Evolutionary conservation across 306 rosid species (phyloP).

Genomic region (Gynostemma pentaphyllum): DNA sequence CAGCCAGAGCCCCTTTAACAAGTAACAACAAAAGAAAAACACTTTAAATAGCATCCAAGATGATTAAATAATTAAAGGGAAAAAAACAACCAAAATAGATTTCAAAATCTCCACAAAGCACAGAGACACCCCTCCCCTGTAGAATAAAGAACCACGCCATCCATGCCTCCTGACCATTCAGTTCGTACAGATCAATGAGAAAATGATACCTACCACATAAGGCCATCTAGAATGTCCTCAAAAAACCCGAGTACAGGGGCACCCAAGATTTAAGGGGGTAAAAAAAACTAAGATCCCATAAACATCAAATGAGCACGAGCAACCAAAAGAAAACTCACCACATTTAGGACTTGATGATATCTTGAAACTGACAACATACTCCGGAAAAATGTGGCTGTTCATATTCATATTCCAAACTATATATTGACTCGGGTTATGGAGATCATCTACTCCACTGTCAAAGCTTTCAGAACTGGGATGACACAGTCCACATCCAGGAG

Average conservation of each 20-base stretch:
- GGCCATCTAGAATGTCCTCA: too few relatives aligned
- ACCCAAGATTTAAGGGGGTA: not conserved
- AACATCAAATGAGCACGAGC: not conserved
- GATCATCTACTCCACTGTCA: slow-evolving; percentile 27
- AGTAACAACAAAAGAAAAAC: not conserved
- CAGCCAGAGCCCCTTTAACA: slow-evolving; percentile 6
- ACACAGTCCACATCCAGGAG: slow-evolving; percentile 18
- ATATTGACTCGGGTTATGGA: slow-evolving; percentile 20
- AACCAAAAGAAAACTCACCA: slow-evolving; percentile 14
- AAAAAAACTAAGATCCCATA: not conserved
- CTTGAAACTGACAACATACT: slow-evolving; percentile 24
- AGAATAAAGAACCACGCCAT: not conserved
- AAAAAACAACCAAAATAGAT: not conserved
- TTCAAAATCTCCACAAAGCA: not conserved
- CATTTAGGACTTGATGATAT: slow-evolving; percentile 7
- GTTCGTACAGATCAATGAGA: too few relatives aligned
- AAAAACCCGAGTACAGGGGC: too few relatives aligned
- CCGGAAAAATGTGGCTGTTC: slow-evolving; percentile 21
- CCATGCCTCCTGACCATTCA: not conserved
- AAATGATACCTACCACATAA: too few relatives aligned
- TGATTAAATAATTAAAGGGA: not conserved
- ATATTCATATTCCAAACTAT: slow-evolving; percentile 18
- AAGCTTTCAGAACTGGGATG: slow-evolving; percentile 20
- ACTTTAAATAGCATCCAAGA: not conserved
- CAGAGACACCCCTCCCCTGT: not conserved